phyloP scores from a whole-genome alignment of 2,329 filamentous ascomycete genomes.

The Akanthomyces dipterigenus region DNA sequence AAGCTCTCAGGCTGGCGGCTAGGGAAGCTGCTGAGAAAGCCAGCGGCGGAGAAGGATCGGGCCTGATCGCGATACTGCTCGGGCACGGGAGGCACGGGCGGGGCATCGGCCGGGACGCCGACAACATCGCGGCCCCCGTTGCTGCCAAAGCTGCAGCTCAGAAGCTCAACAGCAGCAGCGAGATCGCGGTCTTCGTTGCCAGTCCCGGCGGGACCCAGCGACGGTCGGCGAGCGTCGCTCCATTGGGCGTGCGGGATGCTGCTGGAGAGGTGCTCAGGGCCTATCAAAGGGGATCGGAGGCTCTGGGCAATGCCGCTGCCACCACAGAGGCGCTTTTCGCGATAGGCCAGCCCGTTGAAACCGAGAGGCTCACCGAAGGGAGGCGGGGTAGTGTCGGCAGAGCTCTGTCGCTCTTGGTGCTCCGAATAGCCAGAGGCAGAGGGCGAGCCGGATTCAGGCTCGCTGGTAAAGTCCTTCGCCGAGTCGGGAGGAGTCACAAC shows the following conservation, averaged over 20 bases:
- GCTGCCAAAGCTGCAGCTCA: constrained; percentile 88
- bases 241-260: constrained; percentile 21
- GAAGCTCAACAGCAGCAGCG: constrained; percentile 80
- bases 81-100: constrained; percentile 82
- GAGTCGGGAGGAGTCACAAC: constrained; percentile 58
- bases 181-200: constrained; percentile 82
- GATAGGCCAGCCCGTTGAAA: constrained; percentile 43
- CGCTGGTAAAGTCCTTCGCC: constrained; percentile 64
- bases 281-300: constrained; percentile 62
- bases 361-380: constrained; percentile 63
- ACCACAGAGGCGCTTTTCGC: constrained; percentile 54
- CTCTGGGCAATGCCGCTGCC: constrained; percentile 62
- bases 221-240: constrained; percentile 69
- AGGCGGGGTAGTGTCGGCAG: constrained; percentile 86
- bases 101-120: constrained; percentile 63
- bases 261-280: constrained; percentile 43
- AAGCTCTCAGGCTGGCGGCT: constrained; percentile 58
- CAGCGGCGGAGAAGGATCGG: constrained; percentile 48
- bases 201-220: constrained; percentile 67
- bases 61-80: constrained; percentile 66
- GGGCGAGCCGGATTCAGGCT: constrained; percentile 74
- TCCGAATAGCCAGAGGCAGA: constrained; percentile 76
- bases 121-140: constrained; percentile 57
- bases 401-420: constrained; percentile 70
- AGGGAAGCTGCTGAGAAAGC: constrained; percentile 58